Base-by-base conservation (phyloP, 129 eudicot species). In the Rutidosis leptorrhynchoides region DNA sequence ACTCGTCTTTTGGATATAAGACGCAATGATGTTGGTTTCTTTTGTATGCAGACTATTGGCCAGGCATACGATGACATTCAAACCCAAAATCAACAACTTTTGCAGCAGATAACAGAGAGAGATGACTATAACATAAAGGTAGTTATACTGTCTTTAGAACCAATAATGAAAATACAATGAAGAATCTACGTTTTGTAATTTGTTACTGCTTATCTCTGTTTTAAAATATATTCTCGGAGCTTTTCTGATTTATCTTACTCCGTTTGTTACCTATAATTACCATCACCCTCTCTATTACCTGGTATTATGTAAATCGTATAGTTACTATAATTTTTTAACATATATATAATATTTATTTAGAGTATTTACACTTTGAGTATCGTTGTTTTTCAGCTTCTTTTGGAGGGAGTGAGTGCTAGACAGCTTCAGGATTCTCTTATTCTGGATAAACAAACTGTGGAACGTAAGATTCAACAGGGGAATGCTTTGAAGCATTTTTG, bases 41-140 rank as follows among this genome's bases (percentile, higher is more conserved):
- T 64, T 52, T 77, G 25, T 69, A 23, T 73, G 71, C 85, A 91
- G 96, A 91, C 90, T 27, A 87, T 85, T 57, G 96, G 96, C 23
- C 98, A 88, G 84, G 98, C 96, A 30, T 92, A 88, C 23, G 98
- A 88, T 78, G 98, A 83, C 70, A 81, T 92, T 58, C 98, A 88
- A 80, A 82, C 86, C 60, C 95, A 88, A 73, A 88, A 92, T 73
- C 98, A 85, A 74, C 98, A 88, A 68, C 90, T 92, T 61, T 75
- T 92, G 84, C 95, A 85, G 75, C 98, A 92, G 79, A 82, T 92
- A 58, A 85, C 95, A 0, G 98, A 92, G 88, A 88, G 98, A 82
- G 98, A 92, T 74, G 98, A 92, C 67, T 92, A 85, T 62, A 88
- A 92, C 76, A 82, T 84, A 23, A 92, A 92, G 95, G 98, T 92